phyloP scores from a whole-genome alignment of 2,329 filamentous ascomycete genomes.

The Raffaelea arxii region DNA sequence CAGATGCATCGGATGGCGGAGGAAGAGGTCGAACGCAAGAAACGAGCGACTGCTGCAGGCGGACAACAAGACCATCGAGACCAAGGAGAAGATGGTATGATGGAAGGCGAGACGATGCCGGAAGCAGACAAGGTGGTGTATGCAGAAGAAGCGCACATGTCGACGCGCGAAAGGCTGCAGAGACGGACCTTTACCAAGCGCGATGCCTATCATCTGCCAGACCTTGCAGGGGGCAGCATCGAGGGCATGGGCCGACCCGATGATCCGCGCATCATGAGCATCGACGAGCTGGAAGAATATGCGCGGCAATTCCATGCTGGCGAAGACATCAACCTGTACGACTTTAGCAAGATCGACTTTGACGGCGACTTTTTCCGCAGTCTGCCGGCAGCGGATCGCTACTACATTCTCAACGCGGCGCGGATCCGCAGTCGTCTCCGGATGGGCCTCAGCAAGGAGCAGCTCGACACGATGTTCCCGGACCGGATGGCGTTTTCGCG shows the following conservation, averaged over 20 bases:
- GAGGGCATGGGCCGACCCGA: conserved; percentile 81
- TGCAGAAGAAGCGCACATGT: conserved; percentile 81
- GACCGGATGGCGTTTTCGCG: conserved; percentile 94
- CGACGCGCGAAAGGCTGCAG: conserved; percentile 61
- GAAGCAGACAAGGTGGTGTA: conserved; percentile 67
- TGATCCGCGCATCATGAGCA: conserved; percentile 91
- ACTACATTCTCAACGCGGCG: conserved; percentile 95
- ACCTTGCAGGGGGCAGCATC: conserved; percentile 64
- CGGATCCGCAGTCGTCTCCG: conserved; percentile 76
- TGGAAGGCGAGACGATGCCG: conserved; percentile 59
- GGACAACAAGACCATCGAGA: conserved; percentile 7
- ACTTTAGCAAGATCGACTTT: conserved; percentile 98
- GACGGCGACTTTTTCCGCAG: conserved; percentile 92
- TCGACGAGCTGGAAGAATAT: conserved; percentile 89
- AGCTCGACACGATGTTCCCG: conserved; percentile 92
- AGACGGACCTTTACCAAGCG: conserved; percentile 78
- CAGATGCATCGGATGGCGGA: conserved; percentile 90
- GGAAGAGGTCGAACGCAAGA: conserved; percentile 65
- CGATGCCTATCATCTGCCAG: conserved; percentile 91
- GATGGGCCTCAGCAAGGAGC: conserved; percentile 95
- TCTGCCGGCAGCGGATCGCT: conserved; percentile 78
- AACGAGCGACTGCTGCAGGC: conserved; percentile 44
- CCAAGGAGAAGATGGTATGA: conserved; percentile 28
- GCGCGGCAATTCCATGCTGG: conserved; percentile 85
- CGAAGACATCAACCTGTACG: conserved; percentile 84